phyloP scores from a whole-genome alignment of 768 basidiomycete genomes.

The Calocybe cyanea region DNA sequence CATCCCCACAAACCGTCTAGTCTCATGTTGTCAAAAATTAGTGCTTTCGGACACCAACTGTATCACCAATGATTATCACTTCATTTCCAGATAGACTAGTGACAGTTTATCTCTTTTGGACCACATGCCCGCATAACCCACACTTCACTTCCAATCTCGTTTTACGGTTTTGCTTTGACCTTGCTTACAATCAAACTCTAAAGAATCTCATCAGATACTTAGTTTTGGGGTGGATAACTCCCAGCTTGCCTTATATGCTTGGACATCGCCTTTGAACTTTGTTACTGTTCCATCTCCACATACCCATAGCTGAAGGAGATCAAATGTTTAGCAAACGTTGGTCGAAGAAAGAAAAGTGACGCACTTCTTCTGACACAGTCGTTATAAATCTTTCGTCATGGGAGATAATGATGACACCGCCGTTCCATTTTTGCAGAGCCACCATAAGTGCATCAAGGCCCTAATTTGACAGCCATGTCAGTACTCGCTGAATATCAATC shows the following conservation, averaged over 20 bases:
- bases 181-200: constrained; percentile 76
- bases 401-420: constrained; percentile 89
- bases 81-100: too few relatives aligned
- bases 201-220: constrained; percentile 10
- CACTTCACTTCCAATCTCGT: too few relatives aligned
- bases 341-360: constrained; percentile 14
- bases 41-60: background rate
- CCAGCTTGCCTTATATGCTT: constrained; percentile 76
- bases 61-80: background rate
- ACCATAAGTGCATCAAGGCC: constrained; percentile 94
- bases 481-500: background rate
- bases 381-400: constrained; percentile 97
- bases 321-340: constrained; percentile 2
- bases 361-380: constrained; percentile 78
- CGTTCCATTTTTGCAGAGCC: constrained; percentile 78
- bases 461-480: constrained; percentile 29
- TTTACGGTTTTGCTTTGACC: constrained; percentile 57
- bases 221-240: constrained; percentile 2
- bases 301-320: constrained; percentile 73
- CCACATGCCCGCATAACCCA: too few relatives aligned
- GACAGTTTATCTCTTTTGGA: too few relatives aligned
- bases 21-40: background rate
- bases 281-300: constrained; percentile 78
- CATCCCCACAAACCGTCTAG: constrained; percentile 1
- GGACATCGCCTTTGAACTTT: constrained; percentile 88